Evolutionary conservation across 116 monocot species (phyloP).

Genomic region (Posidonia oceanica): DNA sequence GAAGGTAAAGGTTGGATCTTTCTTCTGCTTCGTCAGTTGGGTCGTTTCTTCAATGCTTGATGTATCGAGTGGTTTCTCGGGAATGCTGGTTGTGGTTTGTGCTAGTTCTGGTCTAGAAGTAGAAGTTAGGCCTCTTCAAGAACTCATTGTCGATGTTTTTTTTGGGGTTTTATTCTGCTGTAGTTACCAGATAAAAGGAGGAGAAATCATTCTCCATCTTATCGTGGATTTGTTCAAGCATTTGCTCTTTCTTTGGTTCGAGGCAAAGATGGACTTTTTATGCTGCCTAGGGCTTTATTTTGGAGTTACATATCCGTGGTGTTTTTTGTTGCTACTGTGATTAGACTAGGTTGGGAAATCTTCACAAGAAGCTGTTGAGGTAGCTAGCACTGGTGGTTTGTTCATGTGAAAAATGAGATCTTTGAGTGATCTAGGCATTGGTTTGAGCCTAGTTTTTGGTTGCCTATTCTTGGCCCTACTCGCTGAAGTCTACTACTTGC

Average conservation of each 20-base stretch:
- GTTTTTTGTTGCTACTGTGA: not conserved
- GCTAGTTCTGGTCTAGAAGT: not conserved
- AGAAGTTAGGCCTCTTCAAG: not conserved
- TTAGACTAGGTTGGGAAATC: too few species aligned
- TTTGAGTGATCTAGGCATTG: slow-evolving; percentile 17
- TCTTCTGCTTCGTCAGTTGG: not conserved
- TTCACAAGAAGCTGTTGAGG: not conserved
- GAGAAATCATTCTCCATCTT: not conserved
- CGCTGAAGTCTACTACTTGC: slow-evolving; percentile 73
- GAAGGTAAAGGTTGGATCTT: not conserved
- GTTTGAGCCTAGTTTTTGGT: slow-evolving; percentile 31
- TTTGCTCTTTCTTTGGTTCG: not conserved
- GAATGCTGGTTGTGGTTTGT: not conserved
- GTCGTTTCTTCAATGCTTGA: not conserved
- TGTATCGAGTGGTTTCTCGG: not conserved
- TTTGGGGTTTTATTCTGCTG: not conserved
- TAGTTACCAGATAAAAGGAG: not conserved
- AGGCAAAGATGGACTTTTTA: not conserved
- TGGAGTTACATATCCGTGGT: not conserved
- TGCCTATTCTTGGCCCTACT: slow-evolving; percentile 64
- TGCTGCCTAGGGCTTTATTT: not conserved
- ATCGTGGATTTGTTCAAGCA: not conserved
- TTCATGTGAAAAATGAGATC: slow-evolving; percentile 9
- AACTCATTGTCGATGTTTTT: not conserved
- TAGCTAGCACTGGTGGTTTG: not conserved